A percentile compares a stretch with the other conserved stretches of the same genome.
phyloP scores from a whole-genome alignment of 805 yeast genomes.

The Candida oleophila region DNA sequence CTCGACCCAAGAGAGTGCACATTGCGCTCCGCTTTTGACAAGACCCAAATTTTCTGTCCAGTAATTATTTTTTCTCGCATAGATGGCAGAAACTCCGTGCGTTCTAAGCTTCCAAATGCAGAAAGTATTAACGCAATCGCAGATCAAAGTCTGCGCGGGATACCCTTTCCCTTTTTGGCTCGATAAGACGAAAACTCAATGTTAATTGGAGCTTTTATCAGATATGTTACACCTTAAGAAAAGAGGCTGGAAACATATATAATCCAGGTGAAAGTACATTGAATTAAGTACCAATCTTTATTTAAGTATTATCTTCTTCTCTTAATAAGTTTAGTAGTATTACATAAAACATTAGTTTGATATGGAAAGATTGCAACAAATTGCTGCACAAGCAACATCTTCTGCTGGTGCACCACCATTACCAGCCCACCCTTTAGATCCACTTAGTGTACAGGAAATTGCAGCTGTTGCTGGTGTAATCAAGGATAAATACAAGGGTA shows the following conservation, averaged over 20 bases:
- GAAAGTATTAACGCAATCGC: neutral
- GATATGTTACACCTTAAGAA: neutral
- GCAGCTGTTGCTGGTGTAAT: conserved; percentile 53
- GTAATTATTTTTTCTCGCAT: too few relatives aligned
- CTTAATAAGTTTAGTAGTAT: too few relatives aligned
- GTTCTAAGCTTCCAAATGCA: neutral
- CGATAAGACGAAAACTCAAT: conserved; percentile 7
- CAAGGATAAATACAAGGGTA: conserved; percentile 46
- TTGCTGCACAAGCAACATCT: conserved; percentile 61
- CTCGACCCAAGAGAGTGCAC: too few relatives aligned
- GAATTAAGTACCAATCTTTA: too few relatives aligned
- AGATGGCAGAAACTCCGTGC: neutral
- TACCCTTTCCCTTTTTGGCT: conserved; percentile 7
- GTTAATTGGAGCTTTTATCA: neutral
- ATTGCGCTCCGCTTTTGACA: too few relatives aligned
- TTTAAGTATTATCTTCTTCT: too few relatives aligned
- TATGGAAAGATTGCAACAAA: conserved; percentile 70
- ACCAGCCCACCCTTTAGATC: conserved; percentile 71
- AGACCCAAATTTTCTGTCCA: too few relatives aligned
- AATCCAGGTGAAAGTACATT: neutral
- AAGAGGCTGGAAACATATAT: neutral
- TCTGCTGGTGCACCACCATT: conserved; percentile 51
- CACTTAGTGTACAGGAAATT: conserved; percentile 64
- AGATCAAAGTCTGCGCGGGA: conserved; percentile 1
- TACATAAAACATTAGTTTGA: too few relatives aligned